Percentiles rank a stretch among this genome's conserved stretches.
These are phyloP conservation scores for Stereum hirsutum DNA, from an alignment of 1,284 basidiomycete species.

Conservation along the genomic window DNA sequence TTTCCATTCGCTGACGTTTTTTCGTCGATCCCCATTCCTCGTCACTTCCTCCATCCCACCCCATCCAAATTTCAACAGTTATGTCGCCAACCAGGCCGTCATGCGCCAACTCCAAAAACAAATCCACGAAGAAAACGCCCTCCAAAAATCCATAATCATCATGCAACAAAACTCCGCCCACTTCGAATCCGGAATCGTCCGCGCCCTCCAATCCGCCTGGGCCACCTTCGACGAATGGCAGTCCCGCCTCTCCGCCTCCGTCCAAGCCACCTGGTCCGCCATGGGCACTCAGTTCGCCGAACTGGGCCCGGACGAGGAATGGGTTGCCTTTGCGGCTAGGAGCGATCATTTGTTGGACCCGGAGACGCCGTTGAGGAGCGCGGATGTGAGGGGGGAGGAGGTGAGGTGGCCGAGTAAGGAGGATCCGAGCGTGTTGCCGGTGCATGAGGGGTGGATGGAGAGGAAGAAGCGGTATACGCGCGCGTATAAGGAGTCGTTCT, in stretches of 20 bases:
- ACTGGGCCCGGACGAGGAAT: slow-evolving; percentile 89
- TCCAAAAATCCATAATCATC: slow-evolving; percentile 98
- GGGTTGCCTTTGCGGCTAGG: slow-evolving; percentile 93
- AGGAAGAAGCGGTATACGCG: slow-evolving; percentile 97
- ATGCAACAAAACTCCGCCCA: slow-evolving; percentile 98
- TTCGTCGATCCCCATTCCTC: no score
- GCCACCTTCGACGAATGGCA: slow-evolving; percentile 98
- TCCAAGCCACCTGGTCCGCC: slow-evolving; percentile 75
- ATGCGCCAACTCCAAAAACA: slow-evolving; percentile 86
- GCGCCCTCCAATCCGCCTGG: slow-evolving; percentile 95
- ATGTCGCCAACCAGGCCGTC: slow-evolving; percentile 74
- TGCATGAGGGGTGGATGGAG: slow-evolving; percentile 89
- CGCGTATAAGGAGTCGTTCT: slow-evolving; percentile 83
- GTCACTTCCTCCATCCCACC: not conserved
- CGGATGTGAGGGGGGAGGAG: slow-evolving; percentile 60
- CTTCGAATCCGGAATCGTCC: slow-evolving; percentile 96
- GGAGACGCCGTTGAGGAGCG: slow-evolving; percentile 86
- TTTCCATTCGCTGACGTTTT: no score
- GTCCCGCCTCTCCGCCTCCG: slow-evolving; percentile 71
- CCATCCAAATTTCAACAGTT: slow-evolving; percentile 24
- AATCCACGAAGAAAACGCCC: slow-evolving; percentile 94
- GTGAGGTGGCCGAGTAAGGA: slow-evolving; percentile 93
- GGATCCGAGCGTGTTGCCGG: slow-evolving; percentile 82
- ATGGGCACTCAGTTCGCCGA: slow-evolving; percentile 78
- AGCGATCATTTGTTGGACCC: slow-evolving; percentile 96